Evolutionary conservation across 2,329 filamentous ascomycete genomes (phyloP).

Genomic region (Fusarium xyrophilum): DNA sequence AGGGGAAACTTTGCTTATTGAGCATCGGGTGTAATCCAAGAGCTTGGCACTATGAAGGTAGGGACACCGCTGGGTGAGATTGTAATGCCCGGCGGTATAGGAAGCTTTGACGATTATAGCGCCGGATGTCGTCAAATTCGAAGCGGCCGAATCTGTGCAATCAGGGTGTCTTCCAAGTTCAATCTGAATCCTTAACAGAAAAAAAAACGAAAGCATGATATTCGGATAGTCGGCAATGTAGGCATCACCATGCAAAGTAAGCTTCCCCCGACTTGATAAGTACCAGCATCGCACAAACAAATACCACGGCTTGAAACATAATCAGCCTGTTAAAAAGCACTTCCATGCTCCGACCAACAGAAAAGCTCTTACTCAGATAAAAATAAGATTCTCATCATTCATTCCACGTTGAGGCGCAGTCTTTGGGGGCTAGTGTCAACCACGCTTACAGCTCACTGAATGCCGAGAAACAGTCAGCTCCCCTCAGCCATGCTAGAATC

Average conservation of each 20-base stretch:
- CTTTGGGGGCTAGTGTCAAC: constrained; percentile 26
- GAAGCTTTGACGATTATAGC: not conserved
- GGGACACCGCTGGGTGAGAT: constrained; percentile 22
- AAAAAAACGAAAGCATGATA: not conserved
- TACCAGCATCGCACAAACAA: not conserved
- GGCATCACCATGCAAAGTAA: not conserved
- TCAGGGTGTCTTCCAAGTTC: not conserved
- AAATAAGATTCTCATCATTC: constrained; percentile 10
- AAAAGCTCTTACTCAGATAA: not conserved
- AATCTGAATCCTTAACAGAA: not conserved
- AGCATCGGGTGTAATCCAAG: not conserved
- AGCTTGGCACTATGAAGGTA: not conserved
- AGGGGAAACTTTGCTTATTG: not conserved
- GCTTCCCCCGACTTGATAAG: not conserved
- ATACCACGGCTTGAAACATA: not conserved
- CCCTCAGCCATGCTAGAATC: constrained; percentile 11
- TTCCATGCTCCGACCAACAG: not conserved
- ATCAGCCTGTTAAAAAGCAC: not conserved
- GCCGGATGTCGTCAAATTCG: not conserved
- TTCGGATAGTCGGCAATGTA: not conserved
- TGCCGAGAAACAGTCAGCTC: constrained; percentile 24
- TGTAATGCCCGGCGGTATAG: not conserved
- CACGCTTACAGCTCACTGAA: constrained; percentile 17
- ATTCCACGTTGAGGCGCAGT: constrained; percentile 18
- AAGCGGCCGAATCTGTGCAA: not conserved